These are phyloP conservation scores for Penicillium paradoxum DNA, from an alignment of 495 filamentous ascomycete genomes.

Conservation along the genomic window DNA sequence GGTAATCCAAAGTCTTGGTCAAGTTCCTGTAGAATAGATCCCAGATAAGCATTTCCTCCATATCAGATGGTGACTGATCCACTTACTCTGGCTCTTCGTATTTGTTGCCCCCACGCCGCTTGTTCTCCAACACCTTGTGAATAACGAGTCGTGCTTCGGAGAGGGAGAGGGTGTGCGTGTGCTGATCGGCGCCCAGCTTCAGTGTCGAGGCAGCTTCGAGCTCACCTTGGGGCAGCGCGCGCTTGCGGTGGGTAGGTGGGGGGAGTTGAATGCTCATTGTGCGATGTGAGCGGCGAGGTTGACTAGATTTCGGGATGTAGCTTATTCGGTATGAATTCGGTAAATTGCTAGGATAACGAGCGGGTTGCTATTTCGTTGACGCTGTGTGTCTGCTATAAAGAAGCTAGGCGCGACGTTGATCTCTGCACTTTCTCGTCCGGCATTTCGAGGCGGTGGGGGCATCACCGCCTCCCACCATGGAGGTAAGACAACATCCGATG, in stretches of 20 bases:
- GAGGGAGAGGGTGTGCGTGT: slow-evolving; percentile 80
- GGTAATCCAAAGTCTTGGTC: slow-evolving; percentile 81
- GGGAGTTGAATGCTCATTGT: slow-evolving; percentile 40
- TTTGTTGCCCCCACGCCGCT: slow-evolving; percentile 42
- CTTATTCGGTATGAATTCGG: background rate
- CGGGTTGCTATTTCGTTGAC: background rate
- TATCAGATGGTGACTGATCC: background rate
- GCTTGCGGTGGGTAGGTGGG: slow-evolving; percentile 62
- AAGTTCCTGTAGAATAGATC: slow-evolving; percentile 46
- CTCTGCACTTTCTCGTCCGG: slow-evolving; percentile 16
- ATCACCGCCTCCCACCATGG: slow-evolving; percentile 4
- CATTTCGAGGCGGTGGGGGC: slow-evolving; percentile 21
- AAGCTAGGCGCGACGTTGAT: slow-evolving; percentile 7
- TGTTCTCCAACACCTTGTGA: slow-evolving; percentile 72
- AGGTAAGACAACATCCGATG: background rate
- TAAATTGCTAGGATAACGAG: background rate
- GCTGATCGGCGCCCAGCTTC: slow-evolving; percentile 85
- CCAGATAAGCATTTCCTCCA: slow-evolving; percentile 7
- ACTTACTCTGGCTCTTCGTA: slow-evolving; percentile 50
- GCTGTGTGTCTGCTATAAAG: background rate
- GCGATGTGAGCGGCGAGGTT: background rate
- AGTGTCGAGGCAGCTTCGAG: slow-evolving; percentile 82
- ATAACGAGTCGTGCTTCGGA: slow-evolving; percentile 90
- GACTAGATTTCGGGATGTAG: background rate
- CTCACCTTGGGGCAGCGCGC: slow-evolving; percentile 68